A percentile compares a stretch with the other conserved stretches of the same genome.
Conservation (phyloP, 768 basidiomycete genomes). For the Termitomyces sp. region DNA sequence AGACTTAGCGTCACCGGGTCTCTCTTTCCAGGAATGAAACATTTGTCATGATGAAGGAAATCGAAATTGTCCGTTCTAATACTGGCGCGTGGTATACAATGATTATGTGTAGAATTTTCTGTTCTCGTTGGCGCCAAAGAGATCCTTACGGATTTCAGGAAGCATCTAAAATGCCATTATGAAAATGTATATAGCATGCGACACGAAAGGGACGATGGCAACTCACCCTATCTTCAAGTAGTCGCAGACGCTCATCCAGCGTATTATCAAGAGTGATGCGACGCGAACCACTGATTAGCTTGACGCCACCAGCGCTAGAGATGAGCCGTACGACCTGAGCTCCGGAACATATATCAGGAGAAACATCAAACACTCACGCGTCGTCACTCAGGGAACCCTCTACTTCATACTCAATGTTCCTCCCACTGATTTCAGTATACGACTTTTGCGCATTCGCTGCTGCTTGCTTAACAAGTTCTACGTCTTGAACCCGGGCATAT, state of each 20-base stretch:
- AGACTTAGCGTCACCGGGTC: neutral
- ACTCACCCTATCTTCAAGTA: slow-evolving; percentile 86
- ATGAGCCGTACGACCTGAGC: neutral
- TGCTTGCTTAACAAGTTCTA: slow-evolving; percentile 56
- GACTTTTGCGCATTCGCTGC: slow-evolving; percentile 55
- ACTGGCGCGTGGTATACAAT: slow-evolving; percentile 5
- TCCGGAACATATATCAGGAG: neutral
- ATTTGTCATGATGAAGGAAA: neutral
- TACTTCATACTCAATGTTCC: slow-evolving; percentile 53
- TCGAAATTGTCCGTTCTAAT: slow-evolving; percentile 5
- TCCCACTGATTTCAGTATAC: slow-evolving; percentile 80
- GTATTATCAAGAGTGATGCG: slow-evolving; percentile 94
- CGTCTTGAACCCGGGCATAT: slow-evolving; percentile 65
- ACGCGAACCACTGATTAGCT: slow-evolving; percentile 63
- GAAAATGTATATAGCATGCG: neutral
- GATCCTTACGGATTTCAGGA: slow-evolving; percentile 85
- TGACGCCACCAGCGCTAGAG: slow-evolving; percentile 79
- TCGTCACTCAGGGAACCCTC: slow-evolving; percentile 63
- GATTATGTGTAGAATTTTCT: slow-evolving; percentile 83
- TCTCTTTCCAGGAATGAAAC: neutral
- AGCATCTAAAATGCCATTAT: slow-evolving; percentile 65
- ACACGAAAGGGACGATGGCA: neutral
- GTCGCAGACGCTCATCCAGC: slow-evolving; percentile 82
- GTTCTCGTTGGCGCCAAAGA: slow-evolving; percentile 90
- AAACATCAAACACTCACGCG: slow-evolving; percentile 41